phyloP scores from a whole-genome alignment of 1,284 basidiomycete species.

The Ustilago tritici region DNA sequence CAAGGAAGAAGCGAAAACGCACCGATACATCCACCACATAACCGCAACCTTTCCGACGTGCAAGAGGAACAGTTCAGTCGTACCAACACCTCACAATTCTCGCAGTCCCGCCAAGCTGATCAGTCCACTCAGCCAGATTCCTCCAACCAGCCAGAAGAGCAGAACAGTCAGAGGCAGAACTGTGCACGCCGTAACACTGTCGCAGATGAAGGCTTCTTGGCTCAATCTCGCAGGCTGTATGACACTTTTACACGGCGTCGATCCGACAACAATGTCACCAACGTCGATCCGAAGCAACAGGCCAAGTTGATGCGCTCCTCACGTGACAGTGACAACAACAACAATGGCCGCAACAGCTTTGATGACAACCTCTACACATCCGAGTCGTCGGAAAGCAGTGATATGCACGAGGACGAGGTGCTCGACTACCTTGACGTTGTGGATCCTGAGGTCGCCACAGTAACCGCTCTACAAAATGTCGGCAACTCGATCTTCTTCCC shows the following conservation, averaged over 20 bases:
- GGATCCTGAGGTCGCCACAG: conserved; percentile 79
- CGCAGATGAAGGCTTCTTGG: conserved; percentile 24
- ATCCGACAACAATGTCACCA: conserved; percentile 12
- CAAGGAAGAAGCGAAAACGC: background rate
- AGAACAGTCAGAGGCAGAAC: background rate
- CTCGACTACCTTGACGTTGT: conserved; percentile 76
- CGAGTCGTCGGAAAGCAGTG: conserved; percentile 15
- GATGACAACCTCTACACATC: conserved; percentile 9
- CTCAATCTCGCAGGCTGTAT: conserved; percentile 34
- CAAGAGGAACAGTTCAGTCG: conserved; percentile 34
- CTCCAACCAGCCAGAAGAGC: background rate
- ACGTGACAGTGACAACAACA: background rate
- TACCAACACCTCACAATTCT: background rate
- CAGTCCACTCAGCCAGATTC: background rate
- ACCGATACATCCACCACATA: conserved; percentile 14
- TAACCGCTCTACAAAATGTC: conserved; percentile 80
- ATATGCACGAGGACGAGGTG: conserved; percentile 58
- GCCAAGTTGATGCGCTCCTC: conserved; percentile 1
- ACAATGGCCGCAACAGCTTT: conserved; percentile 4
- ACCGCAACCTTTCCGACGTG: conserved; percentile 44
- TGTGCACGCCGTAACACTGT: conserved; percentile 30
- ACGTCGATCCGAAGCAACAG: conserved; percentile 14
- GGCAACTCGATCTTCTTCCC: conserved; percentile 82
- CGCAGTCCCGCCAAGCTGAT: background rate
- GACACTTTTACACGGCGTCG: conserved; percentile 29